Percentiles rank a stretch among this genome's conserved stretches.
Evolutionary conservation across 2,329 filamentous ascomycete genomes (phyloP).

Genomic region (Fusarium burgessii): DNA sequence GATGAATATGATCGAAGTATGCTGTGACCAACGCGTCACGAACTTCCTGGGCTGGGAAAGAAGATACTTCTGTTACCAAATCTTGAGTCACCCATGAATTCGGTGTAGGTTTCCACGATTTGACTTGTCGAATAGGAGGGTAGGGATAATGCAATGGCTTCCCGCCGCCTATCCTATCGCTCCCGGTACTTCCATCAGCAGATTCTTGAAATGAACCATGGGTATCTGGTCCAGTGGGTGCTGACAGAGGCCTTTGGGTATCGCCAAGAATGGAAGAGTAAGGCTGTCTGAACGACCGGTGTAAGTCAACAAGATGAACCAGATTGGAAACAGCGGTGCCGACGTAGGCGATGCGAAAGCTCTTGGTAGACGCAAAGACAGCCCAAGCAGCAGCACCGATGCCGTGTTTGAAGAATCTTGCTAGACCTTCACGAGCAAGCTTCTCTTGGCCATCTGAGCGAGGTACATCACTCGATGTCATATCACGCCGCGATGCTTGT

Average conservation of each 20-base stretch:
- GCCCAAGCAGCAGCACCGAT: conserved; percentile 44
- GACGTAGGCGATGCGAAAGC: conserved; percentile 45
- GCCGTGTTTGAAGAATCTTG: conserved; percentile 43
- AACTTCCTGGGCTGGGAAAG: conserved; percentile 43
- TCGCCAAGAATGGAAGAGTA: conserved; percentile 27
- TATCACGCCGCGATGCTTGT: background rate
- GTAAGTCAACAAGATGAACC: conserved; percentile 40
- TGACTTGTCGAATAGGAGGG: conserved; percentile 41
- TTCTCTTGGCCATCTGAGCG: conserved; percentile 38
- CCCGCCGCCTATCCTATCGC: conserved; percentile 18
- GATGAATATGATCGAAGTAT: conserved; percentile 45
- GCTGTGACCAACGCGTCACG: conserved; percentile 40
- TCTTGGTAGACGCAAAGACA: conserved; percentile 41
- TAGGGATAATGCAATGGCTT: conserved; percentile 42
- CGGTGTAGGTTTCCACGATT: conserved; percentile 40
- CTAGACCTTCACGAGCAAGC: conserved; percentile 39
- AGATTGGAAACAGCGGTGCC: conserved; percentile 45
- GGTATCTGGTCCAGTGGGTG: conserved; percentile 26
- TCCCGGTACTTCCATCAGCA: conserved; percentile 24
- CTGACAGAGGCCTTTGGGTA: conserved; percentile 17
- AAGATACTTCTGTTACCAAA: conserved; percentile 38
- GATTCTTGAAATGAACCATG: conserved; percentile 30
- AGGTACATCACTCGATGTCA: conserved; percentile 2
- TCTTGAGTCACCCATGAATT: conserved; percentile 43
- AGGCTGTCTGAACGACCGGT: conserved; percentile 42